Evolutionary conservation across 2,329 filamentous ascomycete species (phyloP).

Genomic region (Penicillium sp.): DNA sequence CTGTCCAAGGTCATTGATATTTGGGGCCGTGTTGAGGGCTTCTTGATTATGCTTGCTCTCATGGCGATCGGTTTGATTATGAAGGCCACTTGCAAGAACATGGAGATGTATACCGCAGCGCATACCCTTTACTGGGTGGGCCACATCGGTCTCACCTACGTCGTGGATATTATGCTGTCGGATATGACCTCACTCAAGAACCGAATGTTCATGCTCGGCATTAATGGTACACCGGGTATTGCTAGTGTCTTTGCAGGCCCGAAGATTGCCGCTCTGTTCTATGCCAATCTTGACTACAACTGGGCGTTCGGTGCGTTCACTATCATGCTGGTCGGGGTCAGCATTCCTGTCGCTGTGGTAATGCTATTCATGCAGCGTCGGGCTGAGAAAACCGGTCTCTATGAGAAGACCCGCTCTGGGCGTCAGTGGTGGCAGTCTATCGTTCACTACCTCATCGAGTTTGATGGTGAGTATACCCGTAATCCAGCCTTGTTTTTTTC

Average conservation of each 20-base stretch:
- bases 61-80: slow-evolving; percentile 9
- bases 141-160: slow-evolving; percentile 54
- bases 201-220: slow-evolving; percentile 59
- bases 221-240: slow-evolving; percentile 60
- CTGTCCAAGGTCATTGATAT: slow-evolving; percentile 12
- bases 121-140: slow-evolving; percentile 53
- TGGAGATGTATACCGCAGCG: slow-evolving; percentile 11
- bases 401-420: slow-evolving; percentile 15
- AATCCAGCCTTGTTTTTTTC: too few relatives aligned
- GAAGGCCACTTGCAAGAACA: slow-evolving; percentile 10
- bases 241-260: slow-evolving; percentile 51
- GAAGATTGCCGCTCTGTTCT: slow-evolving; percentile 54
- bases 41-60: slow-evolving; percentile 8
- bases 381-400: slow-evolving; percentile 44
- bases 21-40: slow-evolving; percentile 12
- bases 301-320: slow-evolving; percentile 65
- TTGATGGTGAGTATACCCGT: slow-evolving; percentile 19
- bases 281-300: slow-evolving; percentile 54
- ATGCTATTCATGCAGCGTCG: slow-evolving; percentile 56
- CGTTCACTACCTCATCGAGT: slow-evolving; percentile 22
- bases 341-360: slow-evolving; percentile 55
- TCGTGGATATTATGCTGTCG: slow-evolving; percentile 58
- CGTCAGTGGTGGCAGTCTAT: slow-evolving; percentile 18
- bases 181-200: slow-evolving; percentile 63
- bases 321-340: slow-evolving; percentile 51